Evolutionary conservation across 2,329 filamentous ascomycete genomes (phyloP), one percentile per base, ranked within the genome.

Genomic region (Diaporthe amygdali): DNA sequence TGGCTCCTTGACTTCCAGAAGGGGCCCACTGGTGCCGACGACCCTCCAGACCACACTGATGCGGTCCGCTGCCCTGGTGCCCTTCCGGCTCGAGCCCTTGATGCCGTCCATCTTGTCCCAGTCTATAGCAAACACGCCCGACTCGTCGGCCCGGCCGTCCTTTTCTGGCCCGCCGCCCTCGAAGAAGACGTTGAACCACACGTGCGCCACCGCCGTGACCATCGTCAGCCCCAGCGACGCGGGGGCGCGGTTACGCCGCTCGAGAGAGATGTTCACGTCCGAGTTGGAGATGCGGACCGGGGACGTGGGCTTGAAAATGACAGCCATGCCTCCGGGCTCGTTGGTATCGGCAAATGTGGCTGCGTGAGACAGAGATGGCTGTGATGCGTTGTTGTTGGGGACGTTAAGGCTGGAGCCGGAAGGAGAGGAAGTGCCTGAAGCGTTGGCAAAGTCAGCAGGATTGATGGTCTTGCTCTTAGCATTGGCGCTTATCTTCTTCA

Each of bases 111-210:
- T 93, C 68, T 86, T 85, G 47, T 90, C 88, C 89, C 89, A 90
- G 1, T 86, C 86, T 34, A 90, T 87, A 71, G 84, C 81, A 63
- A 90, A 90, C 3, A 90, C 84, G 14, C 89, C 96, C 12, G 88
- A 93, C 52, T 91, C 87, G 61, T 93, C 87, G 0, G 94, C 86
- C 20, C 85, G 83, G 30, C 93, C 94, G 34, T 84, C 81, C 51
- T 91, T 86, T 77, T 95, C 93, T 0, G 92, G 91, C 0, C 93
- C 93, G 25, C 89, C 84, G 54, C 95, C 95, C 82, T 98, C 96
- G 77, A 98, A 98, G 81, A 91, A 98, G 2, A 91, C 86, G 78
- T 99, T 99, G 85, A 98, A 97, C 96, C 96, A 99, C 20, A 97
- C 94, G 77, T 98, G 96, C 0, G 95, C 95, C 12, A 98, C 92